Evolutionary conservation across 768 basidiomycete species (phyloP).

Genomic region (Gyrodon lividus): DNA sequence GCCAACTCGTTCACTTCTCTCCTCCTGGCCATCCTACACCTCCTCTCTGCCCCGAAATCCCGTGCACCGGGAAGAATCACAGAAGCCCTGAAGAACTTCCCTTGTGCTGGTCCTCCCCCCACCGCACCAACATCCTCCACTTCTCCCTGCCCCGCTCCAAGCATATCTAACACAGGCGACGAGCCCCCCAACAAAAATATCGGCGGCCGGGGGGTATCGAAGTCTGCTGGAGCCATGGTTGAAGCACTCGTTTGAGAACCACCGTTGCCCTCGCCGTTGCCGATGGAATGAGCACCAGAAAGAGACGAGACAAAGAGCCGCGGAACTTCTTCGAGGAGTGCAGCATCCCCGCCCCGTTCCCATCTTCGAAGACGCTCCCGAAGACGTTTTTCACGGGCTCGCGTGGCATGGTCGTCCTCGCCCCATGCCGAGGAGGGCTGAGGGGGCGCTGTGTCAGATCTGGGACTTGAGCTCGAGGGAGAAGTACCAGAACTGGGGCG

Average conservation of each 20-base stretch:
- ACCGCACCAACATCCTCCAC: slow-evolving; percentile 15
- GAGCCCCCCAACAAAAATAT: slow-evolving; percentile 24
- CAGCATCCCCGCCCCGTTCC: slow-evolving; percentile 58
- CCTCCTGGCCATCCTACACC: slow-evolving; percentile 58
- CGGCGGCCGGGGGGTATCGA: slow-evolving; percentile 23
- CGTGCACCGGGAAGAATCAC: slow-evolving; percentile 65
- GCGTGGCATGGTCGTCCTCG: slow-evolving; percentile 64
- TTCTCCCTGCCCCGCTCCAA: slow-evolving; percentile 16
- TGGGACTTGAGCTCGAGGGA: slow-evolving; percentile 36
- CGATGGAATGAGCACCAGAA: slow-evolving; percentile 8
- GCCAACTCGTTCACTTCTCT: slow-evolving; percentile 78
- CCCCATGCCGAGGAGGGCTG: slow-evolving; percentile 48
- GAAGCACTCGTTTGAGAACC: slow-evolving; percentile 23
- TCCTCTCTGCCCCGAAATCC: slow-evolving; percentile 51
- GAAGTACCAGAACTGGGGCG: slow-evolving; percentile 25
- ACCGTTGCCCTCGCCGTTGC: background rate
- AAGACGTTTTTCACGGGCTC: slow-evolving; percentile 69
- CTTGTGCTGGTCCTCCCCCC: slow-evolving; percentile 10
- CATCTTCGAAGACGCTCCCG: slow-evolving; percentile 70
- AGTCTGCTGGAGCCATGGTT: slow-evolving; percentile 33
- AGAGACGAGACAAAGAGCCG: slow-evolving; percentile 40
- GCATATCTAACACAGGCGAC: slow-evolving; percentile 27
- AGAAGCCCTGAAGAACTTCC: slow-evolving; percentile 64
- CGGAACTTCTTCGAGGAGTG: slow-evolving; percentile 64
- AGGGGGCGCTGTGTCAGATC: background rate